Evolutionary conservation across 2,329 filamentous ascomycete species (phyloP), one percentile per base, ranked within the genome.

Genomic region (Decorospora gaudefroyi): DNA sequence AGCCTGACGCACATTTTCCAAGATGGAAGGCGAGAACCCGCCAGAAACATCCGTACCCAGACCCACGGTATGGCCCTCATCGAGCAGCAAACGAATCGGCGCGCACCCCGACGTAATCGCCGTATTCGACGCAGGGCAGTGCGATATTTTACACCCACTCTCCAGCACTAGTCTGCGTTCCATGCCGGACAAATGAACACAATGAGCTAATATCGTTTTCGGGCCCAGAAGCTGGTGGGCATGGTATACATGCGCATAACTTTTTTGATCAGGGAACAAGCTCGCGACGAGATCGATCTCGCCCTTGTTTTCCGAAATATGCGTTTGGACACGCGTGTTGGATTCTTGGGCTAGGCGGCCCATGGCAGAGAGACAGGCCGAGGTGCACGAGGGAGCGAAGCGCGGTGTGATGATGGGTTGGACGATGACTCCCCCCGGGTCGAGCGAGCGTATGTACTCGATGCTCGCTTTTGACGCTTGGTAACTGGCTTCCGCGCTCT

Each of bases 11-110:
- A 85, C 88, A n/a, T 89, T 85, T 55, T 93, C 88, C 0, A 97
- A 79, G 7, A 97, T 81, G 49, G 83, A 88, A 0, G 88, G 79
- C 42, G 84, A 88, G 67, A 92, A 96, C 0, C 93, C 93, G 2
- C 92, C 93, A 58, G 83, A 88, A 45, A 97, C 84, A 68, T 99
- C 93, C 0, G 92, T 97, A 0, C 93, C 93, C 0, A 99, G 74
- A 0, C 93, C 92, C 4, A 96, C 84, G 0, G 81, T 83, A 31
- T 97, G 78, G 0, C 88, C 90, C 38, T 79, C 78, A 15, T 90
- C 80, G 38, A 96, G 76, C 57, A 96, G 68, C 70, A 80, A 80
- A 12, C 92, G 78, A 2, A 99, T 85, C 3, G 82, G 83, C 6
- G 88, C 88, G 34, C 85, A 79, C 0, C 93, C 93, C 19, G 84